A percentile compares a stretch with the other conserved stretches of the same genome.
Evolutionary conservation across 768 basidiomycete genomes (phyloP).

Genomic region (Glaciozyma martinii): DNA sequence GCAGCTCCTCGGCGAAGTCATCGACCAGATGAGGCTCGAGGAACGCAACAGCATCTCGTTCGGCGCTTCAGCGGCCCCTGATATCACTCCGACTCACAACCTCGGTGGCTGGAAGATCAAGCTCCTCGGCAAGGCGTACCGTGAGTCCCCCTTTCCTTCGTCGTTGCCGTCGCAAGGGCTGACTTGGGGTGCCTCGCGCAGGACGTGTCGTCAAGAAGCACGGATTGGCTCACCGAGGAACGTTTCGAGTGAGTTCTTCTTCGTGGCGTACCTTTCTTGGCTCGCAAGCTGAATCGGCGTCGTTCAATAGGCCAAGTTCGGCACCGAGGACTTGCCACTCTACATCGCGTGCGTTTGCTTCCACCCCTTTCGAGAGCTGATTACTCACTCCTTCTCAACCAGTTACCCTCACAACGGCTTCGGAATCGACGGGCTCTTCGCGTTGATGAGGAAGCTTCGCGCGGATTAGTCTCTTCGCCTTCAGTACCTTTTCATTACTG

Average conservation of each 20-base stretch:
- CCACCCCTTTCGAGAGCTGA: too few relatives aligned
- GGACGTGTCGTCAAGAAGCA: too few relatives aligned
- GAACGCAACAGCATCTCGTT: conserved; percentile 21
- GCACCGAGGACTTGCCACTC: conserved; percentile 18
- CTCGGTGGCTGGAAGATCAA: conserved; percentile 16
- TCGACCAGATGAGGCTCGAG: conserved; percentile 23
- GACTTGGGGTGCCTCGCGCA: too few relatives aligned
- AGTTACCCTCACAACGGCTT: conserved; percentile 12
- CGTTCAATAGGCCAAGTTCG: conserved; percentile 16
- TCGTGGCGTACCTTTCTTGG: too few relatives aligned
- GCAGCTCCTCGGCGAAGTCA: conserved; percentile 17
- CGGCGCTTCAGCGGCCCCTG: conserved; percentile 10
- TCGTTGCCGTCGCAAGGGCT: too few relatives aligned
- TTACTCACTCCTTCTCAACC: too few relatives aligned
- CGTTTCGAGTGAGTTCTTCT: too few relatives aligned
- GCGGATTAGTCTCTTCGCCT: too few relatives aligned
- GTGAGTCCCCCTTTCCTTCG: too few relatives aligned
- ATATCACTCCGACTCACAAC: conserved; percentile 16
- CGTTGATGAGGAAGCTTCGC: conserved; percentile 19
- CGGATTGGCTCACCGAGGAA: too few relatives aligned
- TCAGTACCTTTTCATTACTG: too few relatives aligned
- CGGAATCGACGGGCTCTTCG: conserved; percentile 14
- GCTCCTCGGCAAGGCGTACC: conserved; percentile 21
- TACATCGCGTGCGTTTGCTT: conserved; percentile 4
- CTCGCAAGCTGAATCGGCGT: neutral